A percentile compares a stretch with the other conserved stretches of the same genome.
Conservation (phyloP, 2,329 filamentous ascomycete genomes). For the Talaromyces sp. region DNA sequence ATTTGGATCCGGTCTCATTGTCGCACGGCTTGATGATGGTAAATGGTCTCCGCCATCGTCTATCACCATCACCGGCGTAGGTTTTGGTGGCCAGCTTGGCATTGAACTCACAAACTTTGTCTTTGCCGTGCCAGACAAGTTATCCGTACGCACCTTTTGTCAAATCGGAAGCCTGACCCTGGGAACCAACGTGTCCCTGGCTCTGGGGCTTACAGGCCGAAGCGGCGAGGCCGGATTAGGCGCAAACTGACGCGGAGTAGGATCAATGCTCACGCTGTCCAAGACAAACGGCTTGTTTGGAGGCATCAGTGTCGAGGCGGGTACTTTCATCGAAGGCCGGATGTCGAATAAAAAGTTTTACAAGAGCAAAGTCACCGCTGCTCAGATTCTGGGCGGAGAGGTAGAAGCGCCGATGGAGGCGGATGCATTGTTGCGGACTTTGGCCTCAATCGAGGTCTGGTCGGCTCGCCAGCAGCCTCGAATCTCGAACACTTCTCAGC, state of each 20-base stretch:
- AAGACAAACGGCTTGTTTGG: conserved; percentile 88
- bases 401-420: conserved; percentile 67
- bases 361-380: conserved; percentile 65
- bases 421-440: conserved; percentile 65
- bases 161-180: conserved; percentile 76
- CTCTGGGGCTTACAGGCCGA: conserved; percentile 75
- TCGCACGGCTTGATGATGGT: conserved; percentile 20
- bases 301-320: conserved; percentile 77
- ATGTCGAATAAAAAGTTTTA: conserved; percentile 89
- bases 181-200: conserved; percentile 81
- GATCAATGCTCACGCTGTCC: conserved; percentile 80
- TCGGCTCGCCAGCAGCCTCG: conserved; percentile 43
- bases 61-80: conserved; percentile 16
- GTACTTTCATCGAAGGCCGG: conserved; percentile 74
- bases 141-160: conserved; percentile 76
- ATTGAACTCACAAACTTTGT: conserved; percentile 53
- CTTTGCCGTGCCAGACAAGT: conserved; percentile 79
- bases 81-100: conserved; percentile 21
- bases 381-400: conserved; percentile 64
- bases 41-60: conserved; percentile 22
- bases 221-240: conserved; percentile 84
- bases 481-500: conserved; percentile 48
- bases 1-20: conserved; percentile 19
- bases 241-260: conserved; percentile 71
- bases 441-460: conserved; percentile 49